phyloP scores from a whole-genome alignment of 2,329 filamentous ascomycete genomes.

The Aspergillus eucalypticola region DNA sequence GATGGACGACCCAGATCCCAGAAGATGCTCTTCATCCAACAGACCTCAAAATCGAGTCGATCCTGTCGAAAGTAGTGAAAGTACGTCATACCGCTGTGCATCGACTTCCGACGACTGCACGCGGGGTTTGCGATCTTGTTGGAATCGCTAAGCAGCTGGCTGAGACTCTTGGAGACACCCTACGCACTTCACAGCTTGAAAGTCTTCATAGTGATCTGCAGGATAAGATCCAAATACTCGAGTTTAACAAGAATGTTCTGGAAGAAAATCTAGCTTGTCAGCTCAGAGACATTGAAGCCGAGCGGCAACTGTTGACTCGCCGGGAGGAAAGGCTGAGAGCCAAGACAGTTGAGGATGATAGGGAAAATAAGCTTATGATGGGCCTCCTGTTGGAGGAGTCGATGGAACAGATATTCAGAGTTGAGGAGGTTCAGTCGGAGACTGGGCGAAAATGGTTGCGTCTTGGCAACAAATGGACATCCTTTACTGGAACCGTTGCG shows the following conservation, averaged over 20 bases:
- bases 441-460: neutral
- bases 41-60: neutral
- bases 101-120: constrained; percentile 2
- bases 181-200: neutral
- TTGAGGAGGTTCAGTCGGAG: neutral
- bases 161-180: neutral
- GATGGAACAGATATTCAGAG: neutral
- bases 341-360: neutral
- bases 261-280: neutral
- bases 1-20: neutral
- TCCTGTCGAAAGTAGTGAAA: neutral
- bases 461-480: too few relatives aligned
- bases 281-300: neutral
- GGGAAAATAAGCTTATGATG: neutral
- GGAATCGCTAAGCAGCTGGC: neutral
- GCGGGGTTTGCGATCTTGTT: neutral
- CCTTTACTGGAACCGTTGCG: too few relatives aligned
- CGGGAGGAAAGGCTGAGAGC: neutral
- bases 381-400: neutral
- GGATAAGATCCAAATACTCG: neutral
- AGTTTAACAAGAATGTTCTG: constrained; percentile 2
- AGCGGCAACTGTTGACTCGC: neutral
- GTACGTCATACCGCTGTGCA: constrained; percentile 7
- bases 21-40: neutral
- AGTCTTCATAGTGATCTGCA: constrained; percentile 5